These are phyloP conservation scores for Galium porrigens DNA, from an alignment of 305 asterid species.

Conservation along the genomic window DNA sequence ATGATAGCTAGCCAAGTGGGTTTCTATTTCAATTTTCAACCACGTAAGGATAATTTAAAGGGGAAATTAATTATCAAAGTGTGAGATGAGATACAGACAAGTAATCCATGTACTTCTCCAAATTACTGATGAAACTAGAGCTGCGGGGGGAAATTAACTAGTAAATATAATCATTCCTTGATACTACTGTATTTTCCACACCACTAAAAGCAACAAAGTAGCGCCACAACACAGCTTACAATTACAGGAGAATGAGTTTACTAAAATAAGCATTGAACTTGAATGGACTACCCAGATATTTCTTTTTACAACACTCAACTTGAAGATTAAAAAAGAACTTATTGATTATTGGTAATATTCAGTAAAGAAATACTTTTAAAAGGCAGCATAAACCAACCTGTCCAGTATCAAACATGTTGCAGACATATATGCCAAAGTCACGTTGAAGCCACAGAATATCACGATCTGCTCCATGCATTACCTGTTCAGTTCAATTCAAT, in stretches of 20 bases:
- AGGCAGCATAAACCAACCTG: constrained; percentile 46
- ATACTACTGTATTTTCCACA: not conserved
- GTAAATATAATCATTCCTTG: not conserved
- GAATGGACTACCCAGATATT: not conserved
- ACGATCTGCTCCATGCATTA: constrained; percentile 88
- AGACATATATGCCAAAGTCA: constrained; percentile 88
- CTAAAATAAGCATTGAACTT: not conserved
- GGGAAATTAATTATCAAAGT: not conserved
- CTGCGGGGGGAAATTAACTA: not conserved
- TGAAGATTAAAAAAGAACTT: not conserved
- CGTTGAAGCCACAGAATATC: constrained; percentile 91
- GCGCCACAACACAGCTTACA: no score
- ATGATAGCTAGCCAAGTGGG: not conserved
- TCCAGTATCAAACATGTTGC: constrained; percentile 97
- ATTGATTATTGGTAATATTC: not conserved
- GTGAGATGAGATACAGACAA: not conserved
- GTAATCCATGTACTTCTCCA: not conserved
- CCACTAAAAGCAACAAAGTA: not conserved
- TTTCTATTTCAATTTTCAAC: not conserved
- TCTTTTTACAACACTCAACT: not conserved
- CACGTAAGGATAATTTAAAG: not conserved
- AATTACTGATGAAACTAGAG: no score
- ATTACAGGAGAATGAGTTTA: no score
- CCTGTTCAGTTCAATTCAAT: constrained; percentile 25
- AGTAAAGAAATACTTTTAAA: not conserved